These are phyloP conservation scores for Trypanosoma brucei DNA, from an alignment of 208 protist genomes.

Conservation along the genomic window DNA sequence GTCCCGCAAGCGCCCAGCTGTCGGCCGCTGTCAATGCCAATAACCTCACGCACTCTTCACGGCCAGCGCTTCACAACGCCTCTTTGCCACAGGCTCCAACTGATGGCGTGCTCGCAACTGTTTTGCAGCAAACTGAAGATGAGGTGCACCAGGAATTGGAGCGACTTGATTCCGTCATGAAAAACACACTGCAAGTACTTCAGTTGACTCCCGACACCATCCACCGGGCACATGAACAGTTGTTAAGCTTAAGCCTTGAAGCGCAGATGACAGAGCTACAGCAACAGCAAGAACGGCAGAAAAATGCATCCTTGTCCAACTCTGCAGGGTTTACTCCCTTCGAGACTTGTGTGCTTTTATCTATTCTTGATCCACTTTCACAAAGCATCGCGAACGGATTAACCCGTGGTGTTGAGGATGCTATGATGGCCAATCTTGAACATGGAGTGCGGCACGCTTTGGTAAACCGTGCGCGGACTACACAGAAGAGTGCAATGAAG, in stretches of 20 bases:
- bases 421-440: constrained; percentile 61
- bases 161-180: constrained; percentile 49
- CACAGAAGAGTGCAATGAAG: constrained; percentile 56
- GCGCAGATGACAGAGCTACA: constrained; percentile 90
- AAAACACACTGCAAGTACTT: constrained; percentile 72
- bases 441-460: constrained; percentile 54
- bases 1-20: too few species aligned
- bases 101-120: constrained; percentile 67
- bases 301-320: constrained; percentile 1
- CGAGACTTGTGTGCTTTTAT: constrained; percentile 59
- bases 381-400: constrained; percentile 64
- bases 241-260: constrained; percentile 76
- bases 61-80: constrained; percentile 57
- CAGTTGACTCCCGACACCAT: constrained; percentile 65
- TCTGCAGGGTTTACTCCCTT: constrained; percentile 32
- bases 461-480: constrained; percentile 33
- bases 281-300: constrained; percentile 6
- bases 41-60: constrained; percentile 6
- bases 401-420: constrained; percentile 54
- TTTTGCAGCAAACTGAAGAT: constrained; percentile 60
- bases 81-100: constrained; percentile 53
- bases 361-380: constrained; percentile 49
- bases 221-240: constrained; percentile 67
- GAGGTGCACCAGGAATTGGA: constrained; percentile 46
- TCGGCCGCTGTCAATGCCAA: not conserved